Percentiles rank a stretch among this genome's conserved stretches.
Evolutionary conservation across 2,329 filamentous ascomycete genomes (phyloP).

Genomic region (Pestalotiopsis sp.): DNA sequence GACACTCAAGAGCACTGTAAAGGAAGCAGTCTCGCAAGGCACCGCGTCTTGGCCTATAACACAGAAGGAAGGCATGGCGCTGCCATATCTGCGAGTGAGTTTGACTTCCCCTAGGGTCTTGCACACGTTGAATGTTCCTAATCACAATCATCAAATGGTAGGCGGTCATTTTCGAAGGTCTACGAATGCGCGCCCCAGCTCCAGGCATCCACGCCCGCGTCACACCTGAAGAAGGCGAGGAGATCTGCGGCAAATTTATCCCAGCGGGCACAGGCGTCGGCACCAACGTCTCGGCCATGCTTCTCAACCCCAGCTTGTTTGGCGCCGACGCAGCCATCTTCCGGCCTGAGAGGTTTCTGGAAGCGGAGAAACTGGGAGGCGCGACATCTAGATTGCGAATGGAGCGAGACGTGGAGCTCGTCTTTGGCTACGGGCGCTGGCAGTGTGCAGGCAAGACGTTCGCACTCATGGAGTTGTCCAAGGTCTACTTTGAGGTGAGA

Average conservation of each 20-base stretch:
- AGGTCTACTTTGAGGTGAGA: constrained; percentile 42
- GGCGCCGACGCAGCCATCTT: constrained; percentile 38
- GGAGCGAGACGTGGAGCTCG: constrained; percentile 34
- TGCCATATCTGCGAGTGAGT: constrained; percentile 35
- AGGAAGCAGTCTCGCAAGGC: constrained; percentile 33
- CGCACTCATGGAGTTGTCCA: constrained; percentile 42
- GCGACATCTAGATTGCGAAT: constrained; percentile 21
- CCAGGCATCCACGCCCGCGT: constrained; percentile 29
- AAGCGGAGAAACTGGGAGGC: constrained; percentile 29
- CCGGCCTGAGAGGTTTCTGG: constrained; percentile 44
- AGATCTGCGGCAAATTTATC: constrained; percentile 32
- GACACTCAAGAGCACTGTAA: constrained; percentile 48
- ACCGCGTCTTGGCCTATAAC: constrained; percentile 32
- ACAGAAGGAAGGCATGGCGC: constrained; percentile 29
- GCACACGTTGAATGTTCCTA: too few species aligned
- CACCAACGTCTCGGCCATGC: constrained; percentile 33
- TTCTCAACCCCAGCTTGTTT: constrained; percentile 28
- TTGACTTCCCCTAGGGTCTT: too few species aligned
- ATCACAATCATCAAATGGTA: constrained; percentile 10
- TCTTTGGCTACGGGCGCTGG: constrained; percentile 39
- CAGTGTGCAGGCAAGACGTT: constrained; percentile 42
- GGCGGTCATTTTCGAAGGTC: constrained; percentile 40
- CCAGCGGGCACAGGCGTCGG: constrained; percentile 38
- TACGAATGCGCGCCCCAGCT: constrained; percentile 37
- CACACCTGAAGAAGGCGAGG: constrained; percentile 27